Base-by-base conservation (phyloP, 2,329 filamentous ascomycete species). In the Sclerotinia spermophila region DNA sequence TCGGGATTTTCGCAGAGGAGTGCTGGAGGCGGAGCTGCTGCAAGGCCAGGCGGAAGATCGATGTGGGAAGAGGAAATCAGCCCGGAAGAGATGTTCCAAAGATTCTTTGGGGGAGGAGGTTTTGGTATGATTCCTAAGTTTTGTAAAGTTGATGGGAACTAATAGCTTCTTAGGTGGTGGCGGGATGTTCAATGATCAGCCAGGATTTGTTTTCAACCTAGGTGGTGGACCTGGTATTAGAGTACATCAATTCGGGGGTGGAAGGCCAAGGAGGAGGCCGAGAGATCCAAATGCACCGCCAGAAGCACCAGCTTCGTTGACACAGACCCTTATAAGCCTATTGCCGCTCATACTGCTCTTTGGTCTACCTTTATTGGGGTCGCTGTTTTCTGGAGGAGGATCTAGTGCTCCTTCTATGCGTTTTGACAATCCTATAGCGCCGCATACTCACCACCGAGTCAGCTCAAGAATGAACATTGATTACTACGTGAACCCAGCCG, bases 191-290 rank as follows among this genome's bases (percentile, higher is more conserved):
- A 91, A 93, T 77, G 87, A 86, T 72, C 93, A 93, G 24, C 93
- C 93, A 38, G 92, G 93, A 76, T 97, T 97, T 80, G 92, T 97
- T 69, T 98, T 98, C 82, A 97, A 97, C 82, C 88, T 97, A 81
- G 93, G 93, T 75, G 94, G 94, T 74, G 94, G 94, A 72, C 94
- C 95, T 4, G 95, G 94, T 30, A 90, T 99, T 77, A 89, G 95
- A 72, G 93, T 99, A 72, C 96, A 98, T 81, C 95, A 97, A 80
- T 98, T 99, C 80, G 95, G 94, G 76, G 95, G 96, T 68, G 86
- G 84, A 8, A 85, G 87, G 69, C 93, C 94, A 35, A 87, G 93
- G 76, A 86, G 91, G 81, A 86, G 96, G 78, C 94, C 94, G 30
- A 88, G 87, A 77, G 85, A 90, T 75, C 85, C 86, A 44, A 87